Evolutionary conservation across 495 filamentous ascomycete species (phyloP), one percentile per base, ranked within the genome.

Genomic region (Cercophora scortea): DNA sequence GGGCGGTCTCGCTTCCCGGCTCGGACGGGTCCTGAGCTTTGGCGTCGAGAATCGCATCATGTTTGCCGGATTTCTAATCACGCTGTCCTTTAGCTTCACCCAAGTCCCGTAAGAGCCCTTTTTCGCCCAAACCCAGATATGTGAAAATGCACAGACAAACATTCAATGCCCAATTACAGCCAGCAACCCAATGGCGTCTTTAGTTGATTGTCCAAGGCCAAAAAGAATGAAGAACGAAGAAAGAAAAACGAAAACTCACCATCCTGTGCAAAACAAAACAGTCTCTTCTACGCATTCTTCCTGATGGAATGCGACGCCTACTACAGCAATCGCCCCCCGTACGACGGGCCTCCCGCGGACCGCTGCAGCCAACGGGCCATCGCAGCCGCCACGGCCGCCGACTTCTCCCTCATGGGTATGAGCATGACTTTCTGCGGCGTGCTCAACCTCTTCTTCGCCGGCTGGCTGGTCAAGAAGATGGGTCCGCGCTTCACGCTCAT

Each of bases 301-400:
- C 56, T 79, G 16, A 80, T 83, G 79, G 74, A 74, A 50, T 83
- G 79, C 61, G 75, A 81, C 42, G 71, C 72, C 45, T 83, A 76
- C 61, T 83, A 81, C 61, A 40, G 33, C 16, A 66, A 61, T 12
- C 67, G 75, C 36, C 69, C 78, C 33, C 67, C 62, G 6, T 67
- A 54, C 34, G 25, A 56, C 12, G 63, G 67, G 12, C 18, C 58
- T 32, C 16, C 56, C 34, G 60, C 68, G 19, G 68, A 75, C 44
- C 71, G 75, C 11, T 83, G 79, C 53, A 61, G 56, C 33, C 63
- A 68, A 18, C 68, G 68, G 17, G 67, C 72, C 46, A 79, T 83
- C 48, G 70, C 78, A 19, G 78, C 78, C n/a, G 66, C 71, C 10
- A 82, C 77, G n/a, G 77, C 79, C 9, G 67, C 66, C 1, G 64